Percentiles rank a stretch among this genome's conserved stretches.
Conservation (phyloP, 2,329 filamentous ascomycete genomes). For the Colletotrichum liriopes region DNA sequence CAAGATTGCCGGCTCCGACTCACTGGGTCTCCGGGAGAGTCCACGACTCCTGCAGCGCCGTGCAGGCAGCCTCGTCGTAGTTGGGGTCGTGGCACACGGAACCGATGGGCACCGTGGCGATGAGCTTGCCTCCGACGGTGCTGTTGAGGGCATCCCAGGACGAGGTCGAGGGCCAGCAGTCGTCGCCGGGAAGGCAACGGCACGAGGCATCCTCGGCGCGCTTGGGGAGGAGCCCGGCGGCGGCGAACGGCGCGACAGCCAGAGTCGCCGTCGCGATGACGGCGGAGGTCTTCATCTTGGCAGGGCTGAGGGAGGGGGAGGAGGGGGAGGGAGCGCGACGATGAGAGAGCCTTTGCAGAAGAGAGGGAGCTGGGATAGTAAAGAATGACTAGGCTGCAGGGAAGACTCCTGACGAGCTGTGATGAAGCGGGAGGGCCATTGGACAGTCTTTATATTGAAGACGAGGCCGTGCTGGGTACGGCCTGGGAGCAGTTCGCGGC, state of each 20-base stretch:
- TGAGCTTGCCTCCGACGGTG: slow-evolving; percentile 65
- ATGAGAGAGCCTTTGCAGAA: slow-evolving; percentile 2
- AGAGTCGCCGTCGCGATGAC: slow-evolving; percentile 32
- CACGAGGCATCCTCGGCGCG: slow-evolving; percentile 48
- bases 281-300: slow-evolving; percentile 39
- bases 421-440: slow-evolving; percentile 26
- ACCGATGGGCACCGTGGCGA: slow-evolving; percentile 68
- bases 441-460: slow-evolving; percentile 39
- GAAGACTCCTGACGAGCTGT: slow-evolving; percentile 33
- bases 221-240: slow-evolving; percentile 36
- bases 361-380: slow-evolving; percentile 10
- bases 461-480: neutral
- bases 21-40: slow-evolving; percentile 54
- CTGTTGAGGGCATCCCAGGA: slow-evolving; percentile 67
- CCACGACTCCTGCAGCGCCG: slow-evolving; percentile 54
- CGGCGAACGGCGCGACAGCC: slow-evolving; percentile 32
- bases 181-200: slow-evolving; percentile 66
- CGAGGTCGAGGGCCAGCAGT: slow-evolving; percentile 64
- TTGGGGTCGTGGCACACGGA: slow-evolving; percentile 65
- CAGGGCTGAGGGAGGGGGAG: slow-evolving; percentile 9
- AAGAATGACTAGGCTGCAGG: slow-evolving; percentile 42
- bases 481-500: neutral
- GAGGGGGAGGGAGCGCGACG: neutral
- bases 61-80: slow-evolving; percentile 63
- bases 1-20: slow-evolving; percentile 28